A percentile compares a stretch with the other conserved stretches of the same genome.
phyloP scores from a whole-genome alignment of 2,329 filamentous ascomycete species.

The Passalora sequoiae region DNA sequence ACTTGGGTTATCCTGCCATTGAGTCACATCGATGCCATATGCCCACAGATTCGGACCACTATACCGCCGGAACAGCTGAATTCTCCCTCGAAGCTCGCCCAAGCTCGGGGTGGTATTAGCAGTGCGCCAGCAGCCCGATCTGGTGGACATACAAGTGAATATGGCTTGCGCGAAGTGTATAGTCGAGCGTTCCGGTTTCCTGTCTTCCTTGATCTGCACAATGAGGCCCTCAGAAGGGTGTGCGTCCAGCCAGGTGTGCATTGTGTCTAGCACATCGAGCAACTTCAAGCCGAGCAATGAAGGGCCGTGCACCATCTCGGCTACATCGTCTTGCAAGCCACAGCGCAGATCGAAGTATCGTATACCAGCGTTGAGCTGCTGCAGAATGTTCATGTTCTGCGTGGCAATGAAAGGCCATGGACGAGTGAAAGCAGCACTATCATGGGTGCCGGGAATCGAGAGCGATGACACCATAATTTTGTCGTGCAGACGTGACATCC shows the following conservation, averaged over 20 bases:
- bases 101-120: constrained; percentile 32
- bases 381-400: constrained; percentile 27
- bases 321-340: constrained; percentile 28
- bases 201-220: constrained; percentile 35
- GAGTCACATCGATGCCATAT: constrained; percentile 33
- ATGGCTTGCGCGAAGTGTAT: constrained; percentile 39
- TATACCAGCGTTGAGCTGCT: constrained; percentile 33
- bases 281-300: constrained; percentile 30
- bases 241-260: constrained; percentile 30
- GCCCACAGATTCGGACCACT: constrained; percentile 17
- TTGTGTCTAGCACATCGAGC: constrained; percentile 24
- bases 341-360: constrained; percentile 36
- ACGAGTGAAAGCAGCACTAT: constrained; percentile 34
- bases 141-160: constrained; percentile 19
- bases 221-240: constrained; percentile 32
- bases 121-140: constrained; percentile 32
- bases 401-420: constrained; percentile 34
- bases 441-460: constrained; percentile 35
- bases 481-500: constrained; percentile 23
- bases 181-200: constrained; percentile 29
- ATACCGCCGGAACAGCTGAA: constrained; percentile 37
- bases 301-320: constrained; percentile 36
- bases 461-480: constrained; percentile 27
- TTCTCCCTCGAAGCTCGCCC: constrained; percentile 32
- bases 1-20: constrained; percentile 34